A percentile compares a stretch with the other conserved stretches of the same genome.
These are phyloP conservation scores for Cucumis hystrix DNA, from an alignment of 306 rosid genomes.

Conservation along the genomic window DNA sequence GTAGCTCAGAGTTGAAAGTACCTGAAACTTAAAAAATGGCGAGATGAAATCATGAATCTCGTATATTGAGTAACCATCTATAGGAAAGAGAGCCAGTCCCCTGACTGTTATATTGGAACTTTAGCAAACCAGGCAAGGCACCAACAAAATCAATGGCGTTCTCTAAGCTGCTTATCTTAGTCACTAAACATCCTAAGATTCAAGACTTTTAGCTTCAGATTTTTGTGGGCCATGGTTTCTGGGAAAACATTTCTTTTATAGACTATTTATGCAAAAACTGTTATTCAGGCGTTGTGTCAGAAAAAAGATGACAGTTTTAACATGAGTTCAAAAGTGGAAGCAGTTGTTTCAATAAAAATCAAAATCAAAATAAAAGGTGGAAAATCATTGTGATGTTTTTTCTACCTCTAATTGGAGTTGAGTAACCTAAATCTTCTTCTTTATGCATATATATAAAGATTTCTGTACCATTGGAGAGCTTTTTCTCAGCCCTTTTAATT, in stretches of 20 bases:
- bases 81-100: slow-evolving; percentile 2
- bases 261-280: neutral
- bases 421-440: neutral
- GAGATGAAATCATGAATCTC: neutral
- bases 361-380: neutral
- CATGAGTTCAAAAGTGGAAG: neutral
- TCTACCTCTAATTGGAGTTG: neutral
- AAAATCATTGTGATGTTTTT: neutral
- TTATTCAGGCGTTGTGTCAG: neutral
- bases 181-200: neutral
- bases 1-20: slow-evolving; percentile 63
- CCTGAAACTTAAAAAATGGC: slow-evolving; percentile 30
- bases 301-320: neutral
- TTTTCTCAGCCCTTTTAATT: no score
- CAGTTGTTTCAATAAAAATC: no score
- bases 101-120: neutral
- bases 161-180: neutral
- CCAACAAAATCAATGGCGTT: neutral
- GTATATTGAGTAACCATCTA: neutral
- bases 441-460: no score
- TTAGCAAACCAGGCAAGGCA: neutral
- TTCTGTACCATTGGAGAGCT: neutral
- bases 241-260: neutral
- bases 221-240: neutral
- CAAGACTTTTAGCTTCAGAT: neutral